These are phyloP conservation scores for Zymoseptoria brevis DNA, from an alignment of 2,329 filamentous ascomycete species.

Conservation along the genomic window DNA sequence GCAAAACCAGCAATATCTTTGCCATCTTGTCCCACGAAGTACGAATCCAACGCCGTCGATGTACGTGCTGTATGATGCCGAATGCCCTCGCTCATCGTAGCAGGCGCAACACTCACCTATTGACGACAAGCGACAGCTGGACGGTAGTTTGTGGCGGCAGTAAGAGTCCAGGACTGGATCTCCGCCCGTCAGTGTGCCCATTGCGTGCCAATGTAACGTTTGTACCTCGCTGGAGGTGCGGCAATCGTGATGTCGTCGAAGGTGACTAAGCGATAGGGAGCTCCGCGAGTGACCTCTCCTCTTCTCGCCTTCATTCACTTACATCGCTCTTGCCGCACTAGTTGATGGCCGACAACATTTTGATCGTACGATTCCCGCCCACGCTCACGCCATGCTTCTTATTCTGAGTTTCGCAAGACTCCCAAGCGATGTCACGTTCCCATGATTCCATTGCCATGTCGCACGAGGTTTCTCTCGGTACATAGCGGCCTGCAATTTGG, in stretches of 20 bases:
- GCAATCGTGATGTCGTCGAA: neutral
- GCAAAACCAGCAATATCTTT: conserved; percentile 46
- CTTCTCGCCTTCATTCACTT: neutral
- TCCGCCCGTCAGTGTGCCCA: conserved; percentile 28
- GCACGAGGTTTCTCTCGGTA: neutral
- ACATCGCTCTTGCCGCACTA: neutral
- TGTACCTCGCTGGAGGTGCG: neutral
- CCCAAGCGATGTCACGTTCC: neutral
- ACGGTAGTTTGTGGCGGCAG: conserved; percentile 28
- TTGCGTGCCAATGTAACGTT: conserved; percentile 2
- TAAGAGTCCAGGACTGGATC: conserved; percentile 20
- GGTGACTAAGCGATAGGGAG: neutral
- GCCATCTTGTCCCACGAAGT: conserved; percentile 41
- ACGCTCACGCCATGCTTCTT: neutral
- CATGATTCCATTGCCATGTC: neutral
- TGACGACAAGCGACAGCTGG: conserved; percentile 24
- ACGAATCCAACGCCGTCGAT: conserved; percentile 46
- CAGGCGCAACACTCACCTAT: conserved; percentile 28
- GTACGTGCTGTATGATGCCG: conserved; percentile 39
- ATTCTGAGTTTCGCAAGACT: neutral
- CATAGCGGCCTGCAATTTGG: neutral
- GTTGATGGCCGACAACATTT: neutral
- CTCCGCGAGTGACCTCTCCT: neutral
- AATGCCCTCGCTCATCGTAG: conserved; percentile 31
- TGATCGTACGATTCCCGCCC: neutral